These are phyloP conservation scores for Decorospora gaudefroyi DNA, from an alignment of 2,329 filamentous ascomycete species.

Conservation along the genomic window DNA sequence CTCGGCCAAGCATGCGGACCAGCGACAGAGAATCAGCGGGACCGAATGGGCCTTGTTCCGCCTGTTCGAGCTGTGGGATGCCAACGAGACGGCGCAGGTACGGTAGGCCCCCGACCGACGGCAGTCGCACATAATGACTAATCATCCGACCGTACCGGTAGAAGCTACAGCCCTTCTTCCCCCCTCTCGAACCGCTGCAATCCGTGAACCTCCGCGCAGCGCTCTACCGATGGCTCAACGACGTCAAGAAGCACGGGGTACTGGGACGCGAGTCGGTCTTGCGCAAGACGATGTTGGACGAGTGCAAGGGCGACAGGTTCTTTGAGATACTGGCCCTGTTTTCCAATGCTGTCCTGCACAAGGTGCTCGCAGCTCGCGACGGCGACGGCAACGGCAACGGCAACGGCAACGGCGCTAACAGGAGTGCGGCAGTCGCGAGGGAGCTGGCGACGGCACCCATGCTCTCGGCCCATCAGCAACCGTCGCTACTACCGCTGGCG, in stretches of 20 bases:
- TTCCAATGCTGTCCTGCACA: slow-evolving; percentile 80
- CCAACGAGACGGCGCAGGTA: slow-evolving; percentile 73
- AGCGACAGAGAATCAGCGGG: slow-evolving; percentile 79
- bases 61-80: slow-evolving; percentile 83
- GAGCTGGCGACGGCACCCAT: slow-evolving; percentile 54
- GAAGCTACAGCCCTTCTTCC: slow-evolving; percentile 91
- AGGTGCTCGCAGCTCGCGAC: slow-evolving; percentile 59
- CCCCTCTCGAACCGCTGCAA: slow-evolving; percentile 85
- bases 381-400: slow-evolving; percentile 55
- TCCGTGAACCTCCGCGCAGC: slow-evolving; percentile 87
- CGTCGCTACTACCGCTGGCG: slow-evolving; percentile 65
- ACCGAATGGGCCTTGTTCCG: slow-evolving; percentile 92
- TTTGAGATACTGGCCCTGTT: slow-evolving; percentile 85
- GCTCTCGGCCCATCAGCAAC: slow-evolving; percentile 39
- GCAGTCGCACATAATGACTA: slow-evolving; percentile 2
- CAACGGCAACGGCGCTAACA: too few species aligned
- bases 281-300: slow-evolving; percentile 94
- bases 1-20: slow-evolving; percentile 69
- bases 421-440: slow-evolving; percentile 51
- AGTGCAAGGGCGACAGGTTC: slow-evolving; percentile 89
- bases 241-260: slow-evolving; percentile 83
- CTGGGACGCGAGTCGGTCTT: slow-evolving; percentile 79
- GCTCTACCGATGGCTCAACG: slow-evolving; percentile 77
- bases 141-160: too few species aligned
- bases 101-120: background rate